A percentile compares a stretch with the other conserved stretches of the same genome.
phyloP scores from a whole-genome alignment of 768 basidiomycete genomes.

The Chlorophyllum brunneum region DNA sequence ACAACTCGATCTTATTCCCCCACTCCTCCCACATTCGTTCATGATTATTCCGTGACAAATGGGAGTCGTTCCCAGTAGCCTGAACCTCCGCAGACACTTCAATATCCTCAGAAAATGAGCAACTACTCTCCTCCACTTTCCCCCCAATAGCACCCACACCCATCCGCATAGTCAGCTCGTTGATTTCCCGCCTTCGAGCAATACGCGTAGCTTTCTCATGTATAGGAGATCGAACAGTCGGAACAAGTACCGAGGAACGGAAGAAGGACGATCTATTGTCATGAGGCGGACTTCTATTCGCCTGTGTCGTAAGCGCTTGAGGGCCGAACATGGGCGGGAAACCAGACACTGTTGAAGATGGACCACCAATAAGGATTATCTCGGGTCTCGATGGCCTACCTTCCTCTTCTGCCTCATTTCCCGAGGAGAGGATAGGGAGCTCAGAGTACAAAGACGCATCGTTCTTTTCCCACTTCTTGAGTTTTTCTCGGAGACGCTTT shows the following conservation, averaged over 20 bases:
- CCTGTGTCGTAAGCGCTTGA: slow-evolving; percentile 5
- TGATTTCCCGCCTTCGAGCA: slow-evolving; percentile 66
- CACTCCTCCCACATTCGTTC: slow-evolving; percentile 56
- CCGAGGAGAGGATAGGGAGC: slow-evolving; percentile 47
- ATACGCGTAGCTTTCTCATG: slow-evolving; percentile 58
- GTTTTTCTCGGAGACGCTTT: slow-evolving; percentile 63
- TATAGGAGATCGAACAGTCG: slow-evolving; percentile 47
- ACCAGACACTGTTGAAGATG: slow-evolving; percentile 29
- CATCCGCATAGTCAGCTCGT: slow-evolving; percentile 82
- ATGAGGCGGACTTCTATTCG: slow-evolving; percentile 18
- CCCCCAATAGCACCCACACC: slow-evolving; percentile 77
- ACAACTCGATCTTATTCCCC: slow-evolving; percentile 65
- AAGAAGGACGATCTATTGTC: slow-evolving; percentile 44
- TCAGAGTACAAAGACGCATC: slow-evolving; percentile 59
- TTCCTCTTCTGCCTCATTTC: slow-evolving; percentile 33
- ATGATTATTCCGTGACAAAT: neutral
- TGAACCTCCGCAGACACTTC: slow-evolving; percentile 2
- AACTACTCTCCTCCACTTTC: slow-evolving; percentile 37
- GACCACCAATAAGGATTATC: slow-evolving; percentile 47
- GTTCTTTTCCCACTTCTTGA: slow-evolving; percentile 72
- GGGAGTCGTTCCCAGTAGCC: neutral
- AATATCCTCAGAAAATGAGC: slow-evolving; percentile 9
- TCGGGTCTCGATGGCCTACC: slow-evolving; percentile 31
- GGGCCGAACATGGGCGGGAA: slow-evolving; percentile 30
- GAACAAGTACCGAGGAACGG: slow-evolving; percentile 68